These are phyloP conservation scores for Lignosus rhinocerotis DNA, from an alignment of 1,284 basidiomycete species.

Conservation along the genomic window DNA sequence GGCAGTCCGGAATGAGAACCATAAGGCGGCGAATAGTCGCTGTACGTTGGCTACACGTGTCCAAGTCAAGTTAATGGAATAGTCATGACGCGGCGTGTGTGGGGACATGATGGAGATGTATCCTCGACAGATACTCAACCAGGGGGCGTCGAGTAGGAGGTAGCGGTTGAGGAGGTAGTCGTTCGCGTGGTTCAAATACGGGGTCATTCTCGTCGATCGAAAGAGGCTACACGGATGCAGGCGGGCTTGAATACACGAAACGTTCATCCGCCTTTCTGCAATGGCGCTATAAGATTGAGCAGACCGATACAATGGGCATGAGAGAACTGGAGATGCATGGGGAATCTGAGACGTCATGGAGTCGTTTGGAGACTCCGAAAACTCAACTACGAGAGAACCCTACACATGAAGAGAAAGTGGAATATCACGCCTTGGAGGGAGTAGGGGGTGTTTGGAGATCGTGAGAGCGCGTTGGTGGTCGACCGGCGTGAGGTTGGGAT, in stretches of 20 bases:
- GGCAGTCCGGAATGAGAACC: not conserved
- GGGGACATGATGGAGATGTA: conserved; percentile 13
- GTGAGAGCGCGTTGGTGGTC: conserved; percentile 11
- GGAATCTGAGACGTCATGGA: not conserved
- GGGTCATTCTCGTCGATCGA: not conserved
- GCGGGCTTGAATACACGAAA: conserved; percentile 22
- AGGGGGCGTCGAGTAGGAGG: not conserved
- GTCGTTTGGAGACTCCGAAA: not conserved
- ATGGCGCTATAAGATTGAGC: conserved; percentile 11
- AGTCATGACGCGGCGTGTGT: conserved; percentile 17
- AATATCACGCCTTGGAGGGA: too few relatives aligned
- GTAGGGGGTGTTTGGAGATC: conserved; percentile 6
- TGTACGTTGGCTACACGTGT: not conserved
- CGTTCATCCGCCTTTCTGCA: conserved; percentile 16
- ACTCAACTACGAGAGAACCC: not conserved
- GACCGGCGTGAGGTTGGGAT: conserved; percentile 20
- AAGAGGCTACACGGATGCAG: conserved; percentile 20
- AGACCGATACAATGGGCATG: conserved; percentile 16
- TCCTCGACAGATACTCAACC: conserved; percentile 18
- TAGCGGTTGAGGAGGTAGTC: not conserved
- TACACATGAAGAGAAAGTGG: too few relatives aligned
- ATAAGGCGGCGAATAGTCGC: not conserved
- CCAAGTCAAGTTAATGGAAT: not conserved
- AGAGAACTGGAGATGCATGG: conserved; percentile 2
- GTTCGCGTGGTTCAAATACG: not conserved